Percentiles rank a stretch among this genome's conserved stretches.
These are phyloP conservation scores for Leucocoprinus leucothites DNA, from an alignment of 768 basidiomycete genomes.

Conservation along the genomic window DNA sequence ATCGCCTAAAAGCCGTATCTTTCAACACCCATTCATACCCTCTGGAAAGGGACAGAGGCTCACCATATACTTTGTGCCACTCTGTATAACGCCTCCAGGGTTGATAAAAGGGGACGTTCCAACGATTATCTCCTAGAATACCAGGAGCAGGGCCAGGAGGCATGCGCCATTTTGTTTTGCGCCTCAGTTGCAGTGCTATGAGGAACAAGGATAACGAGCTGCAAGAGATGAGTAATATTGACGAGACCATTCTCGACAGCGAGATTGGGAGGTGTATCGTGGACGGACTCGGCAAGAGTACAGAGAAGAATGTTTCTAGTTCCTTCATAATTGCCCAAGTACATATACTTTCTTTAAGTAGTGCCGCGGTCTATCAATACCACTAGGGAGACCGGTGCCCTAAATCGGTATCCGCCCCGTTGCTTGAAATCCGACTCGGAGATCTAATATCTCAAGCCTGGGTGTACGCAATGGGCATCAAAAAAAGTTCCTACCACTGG, in stretches of 20 bases:
- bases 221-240: conserved; percentile 3
- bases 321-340: not conserved
- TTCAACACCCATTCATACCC: not conserved
- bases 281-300: not conserved
- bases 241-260: not conserved
- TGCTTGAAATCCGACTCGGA: conserved; percentile 12
- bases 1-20: conserved; percentile 11
- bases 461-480: conserved; percentile 10
- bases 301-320: not conserved
- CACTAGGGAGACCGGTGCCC: conserved; percentile 1
- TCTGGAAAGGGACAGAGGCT: not conserved
- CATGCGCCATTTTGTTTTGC: conserved; percentile 11
- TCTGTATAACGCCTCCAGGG: conserved; percentile 19
- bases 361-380: conserved; percentile 5
- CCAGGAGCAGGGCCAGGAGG: conserved; percentile 18
- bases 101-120: conserved; percentile 12
- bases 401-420: conserved; percentile 7
- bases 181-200: not conserved
- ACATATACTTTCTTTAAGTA: conserved; percentile 3
- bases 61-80: conserved; percentile 19
- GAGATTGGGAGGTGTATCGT: not conserved
- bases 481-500: conserved; percentile 1
- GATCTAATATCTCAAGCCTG: conserved; percentile 11
- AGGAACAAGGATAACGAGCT: not conserved
- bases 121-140: conserved; percentile 16